A percentile compares a stretch with the other conserved stretches of the same genome.
Evolutionary conservation across 2,329 filamentous ascomycete genomes (phyloP).

Genomic region (Phialemonium atrogriseum): DNA sequence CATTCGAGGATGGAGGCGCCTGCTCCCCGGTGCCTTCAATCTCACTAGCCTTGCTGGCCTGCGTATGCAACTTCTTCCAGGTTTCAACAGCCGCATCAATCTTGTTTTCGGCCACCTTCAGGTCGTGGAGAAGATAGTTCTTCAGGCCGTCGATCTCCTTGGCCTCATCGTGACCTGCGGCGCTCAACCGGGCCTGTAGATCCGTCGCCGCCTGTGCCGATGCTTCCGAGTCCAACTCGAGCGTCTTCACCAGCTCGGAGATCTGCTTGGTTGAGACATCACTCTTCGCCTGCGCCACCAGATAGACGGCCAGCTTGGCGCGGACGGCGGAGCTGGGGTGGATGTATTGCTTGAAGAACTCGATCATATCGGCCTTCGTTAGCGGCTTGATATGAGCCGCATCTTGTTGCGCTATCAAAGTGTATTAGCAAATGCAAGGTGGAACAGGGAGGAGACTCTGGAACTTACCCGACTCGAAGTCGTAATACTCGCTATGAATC

Average conservation of each 20-base stretch:
- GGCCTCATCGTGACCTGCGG: constrained; percentile 32
- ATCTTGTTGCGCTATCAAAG: constrained; percentile 57
- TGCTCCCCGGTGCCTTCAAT: constrained; percentile 14
- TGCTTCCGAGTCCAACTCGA: constrained; percentile 23
- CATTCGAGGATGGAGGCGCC: constrained; percentile 31
- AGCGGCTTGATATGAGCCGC: constrained; percentile 65
- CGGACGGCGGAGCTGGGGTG: constrained; percentile 63
- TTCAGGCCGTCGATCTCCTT: constrained; percentile 43
- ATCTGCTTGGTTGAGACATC: constrained; percentile 34
- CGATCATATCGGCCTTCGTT: constrained; percentile 70
- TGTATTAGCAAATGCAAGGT: constrained; percentile 5
- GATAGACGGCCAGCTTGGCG: constrained; percentile 77
- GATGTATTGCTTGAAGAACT: constrained; percentile 72
- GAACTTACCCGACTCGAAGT: constrained; percentile 73
- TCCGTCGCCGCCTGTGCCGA: constrained; percentile 22
- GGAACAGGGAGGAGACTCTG: constrained; percentile 1
- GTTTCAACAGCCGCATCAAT: constrained; percentile 30
- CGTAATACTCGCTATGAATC: constrained; percentile 77
- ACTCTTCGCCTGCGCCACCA: constrained; percentile 62
- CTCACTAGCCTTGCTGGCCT: constrained; percentile 20
- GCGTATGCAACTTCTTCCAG: constrained; percentile 24
- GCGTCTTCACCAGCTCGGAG: constrained; percentile 27
- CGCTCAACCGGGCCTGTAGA: constrained; percentile 23
- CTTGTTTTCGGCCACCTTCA: constrained; percentile 40
- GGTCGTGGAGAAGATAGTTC: constrained; percentile 38